Evolutionary conservation across 2,329 filamentous ascomycete species (phyloP).

Genomic region (Sporothrix luriei): DNA sequence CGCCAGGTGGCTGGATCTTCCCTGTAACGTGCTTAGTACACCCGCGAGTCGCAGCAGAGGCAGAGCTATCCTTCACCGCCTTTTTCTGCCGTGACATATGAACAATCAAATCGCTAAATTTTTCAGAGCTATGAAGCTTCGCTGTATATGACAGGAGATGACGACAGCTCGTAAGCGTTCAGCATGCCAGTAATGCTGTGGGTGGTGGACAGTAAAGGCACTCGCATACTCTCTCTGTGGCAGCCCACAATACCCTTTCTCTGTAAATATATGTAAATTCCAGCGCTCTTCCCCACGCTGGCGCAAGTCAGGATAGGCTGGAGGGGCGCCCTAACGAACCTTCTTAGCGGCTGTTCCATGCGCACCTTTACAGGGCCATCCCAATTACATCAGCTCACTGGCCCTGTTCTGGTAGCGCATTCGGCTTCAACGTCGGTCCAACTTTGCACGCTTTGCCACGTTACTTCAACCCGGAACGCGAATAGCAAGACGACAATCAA

Average conservation of each 20-base stretch:
- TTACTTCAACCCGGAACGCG: background rate
- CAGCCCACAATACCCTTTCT: no score
- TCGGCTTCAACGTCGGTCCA: background rate
- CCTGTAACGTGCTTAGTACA: slow-evolving; percentile 7
- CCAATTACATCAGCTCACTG: slow-evolving; percentile 24
- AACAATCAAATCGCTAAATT: background rate
- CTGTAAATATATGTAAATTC: background rate
- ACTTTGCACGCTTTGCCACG: background rate
- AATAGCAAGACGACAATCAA: background rate
- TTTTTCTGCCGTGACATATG: slow-evolving; percentile 32
- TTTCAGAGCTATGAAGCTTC: background rate
- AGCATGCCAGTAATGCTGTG: no score
- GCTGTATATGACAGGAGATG: background rate
- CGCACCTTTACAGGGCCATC: background rate
- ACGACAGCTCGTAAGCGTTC: background rate
- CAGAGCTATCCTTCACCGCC: slow-evolving; percentile 26
- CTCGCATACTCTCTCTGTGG: background rate
- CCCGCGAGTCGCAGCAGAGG: background rate
- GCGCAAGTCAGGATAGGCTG: background rate
- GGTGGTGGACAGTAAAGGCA: no score
- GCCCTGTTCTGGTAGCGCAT: background rate
- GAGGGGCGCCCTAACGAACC: background rate
- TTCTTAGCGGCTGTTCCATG: background rate
- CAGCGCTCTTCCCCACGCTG: background rate
- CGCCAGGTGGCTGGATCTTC: slow-evolving; percentile 23